Conservation (phyloP, 1,139 yeast genomes). For the Sugiyamaella grinbergsii region DNA sequence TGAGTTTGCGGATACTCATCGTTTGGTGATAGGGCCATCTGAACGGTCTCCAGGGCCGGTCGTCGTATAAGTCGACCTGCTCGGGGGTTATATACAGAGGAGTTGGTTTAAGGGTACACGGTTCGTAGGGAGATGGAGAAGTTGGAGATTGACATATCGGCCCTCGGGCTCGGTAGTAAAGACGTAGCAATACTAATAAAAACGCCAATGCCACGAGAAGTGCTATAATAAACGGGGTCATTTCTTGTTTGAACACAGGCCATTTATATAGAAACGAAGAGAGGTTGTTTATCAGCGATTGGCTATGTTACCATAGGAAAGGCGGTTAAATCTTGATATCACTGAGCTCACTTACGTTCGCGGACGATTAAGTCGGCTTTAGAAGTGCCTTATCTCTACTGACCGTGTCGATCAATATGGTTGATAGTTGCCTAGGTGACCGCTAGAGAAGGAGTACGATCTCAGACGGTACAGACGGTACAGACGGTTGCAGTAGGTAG, state of each 20-base stretch:
- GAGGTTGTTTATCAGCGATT: too few species aligned
- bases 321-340: not conserved
- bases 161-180: not conserved
- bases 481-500: too few species aligned
- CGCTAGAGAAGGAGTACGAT: too few species aligned
- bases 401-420: constrained; percentile 1
- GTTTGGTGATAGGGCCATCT: constrained; percentile 82
- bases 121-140: not conserved
- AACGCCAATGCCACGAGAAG: not conserved
- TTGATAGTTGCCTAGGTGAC: not conserved
- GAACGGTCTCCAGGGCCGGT: constrained; percentile 80
- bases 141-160: not conserved
- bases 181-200: not conserved
- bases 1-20: constrained; percentile 70
- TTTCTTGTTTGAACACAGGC: too few species aligned
- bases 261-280: too few species aligned
- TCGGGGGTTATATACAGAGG: constrained; percentile 66
- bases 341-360: not conserved
- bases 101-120: constrained; percentile 44
- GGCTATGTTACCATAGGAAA: too few species aligned
- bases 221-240: not conserved
- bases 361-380: too few species aligned
- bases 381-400: not conserved
- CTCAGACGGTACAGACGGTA: too few species aligned
- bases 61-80: constrained; percentile 64